A percentile compares a stretch with the other conserved stretches of the same genome.
These are phyloP conservation scores for Poterioochromonas sp. DNA, from an alignment of 352 stramenopile species.

Conservation along the genomic window DNA sequence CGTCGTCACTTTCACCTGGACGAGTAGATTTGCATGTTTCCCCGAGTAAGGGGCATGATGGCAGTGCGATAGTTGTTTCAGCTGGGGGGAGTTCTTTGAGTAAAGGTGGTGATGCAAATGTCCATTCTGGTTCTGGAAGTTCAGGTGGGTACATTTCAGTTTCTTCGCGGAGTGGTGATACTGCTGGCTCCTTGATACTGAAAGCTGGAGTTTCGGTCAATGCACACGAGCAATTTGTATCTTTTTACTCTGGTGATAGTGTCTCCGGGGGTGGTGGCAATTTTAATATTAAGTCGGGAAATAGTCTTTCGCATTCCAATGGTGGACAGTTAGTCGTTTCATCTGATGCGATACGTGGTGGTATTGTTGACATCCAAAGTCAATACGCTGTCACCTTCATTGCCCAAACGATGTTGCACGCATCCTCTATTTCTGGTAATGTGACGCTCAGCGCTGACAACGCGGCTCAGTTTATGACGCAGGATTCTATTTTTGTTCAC, in stretches of 20 bases:
- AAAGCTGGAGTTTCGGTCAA: not conserved
- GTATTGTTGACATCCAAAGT: not conserved
- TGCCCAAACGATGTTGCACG: too few species aligned
- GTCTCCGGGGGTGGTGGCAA: not conserved
- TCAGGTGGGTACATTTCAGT: not conserved
- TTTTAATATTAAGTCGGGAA: not conserved
- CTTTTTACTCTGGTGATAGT: not conserved
- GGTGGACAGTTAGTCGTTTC: not conserved
- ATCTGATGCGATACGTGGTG: not conserved
- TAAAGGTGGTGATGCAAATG: not conserved
- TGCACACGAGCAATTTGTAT: not conserved
- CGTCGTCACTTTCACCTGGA: not conserved
- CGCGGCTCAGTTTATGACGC: too few species aligned
- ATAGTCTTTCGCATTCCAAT: not conserved
- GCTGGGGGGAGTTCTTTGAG: not conserved
- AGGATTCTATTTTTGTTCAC: too few species aligned
- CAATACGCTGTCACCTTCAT: not conserved
- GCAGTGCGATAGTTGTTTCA: not conserved
- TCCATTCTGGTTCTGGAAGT: not conserved
- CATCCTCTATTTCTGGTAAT: too few species aligned
- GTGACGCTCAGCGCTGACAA: too few species aligned
- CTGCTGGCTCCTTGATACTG: not conserved
- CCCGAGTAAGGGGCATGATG: not conserved
- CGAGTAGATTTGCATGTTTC: not conserved
- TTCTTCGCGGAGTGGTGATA: not conserved